phyloP scores from a whole-genome alignment of 1,284 basidiomycete genomes.

The Cutaneotrichosporon daszewskae region DNA sequence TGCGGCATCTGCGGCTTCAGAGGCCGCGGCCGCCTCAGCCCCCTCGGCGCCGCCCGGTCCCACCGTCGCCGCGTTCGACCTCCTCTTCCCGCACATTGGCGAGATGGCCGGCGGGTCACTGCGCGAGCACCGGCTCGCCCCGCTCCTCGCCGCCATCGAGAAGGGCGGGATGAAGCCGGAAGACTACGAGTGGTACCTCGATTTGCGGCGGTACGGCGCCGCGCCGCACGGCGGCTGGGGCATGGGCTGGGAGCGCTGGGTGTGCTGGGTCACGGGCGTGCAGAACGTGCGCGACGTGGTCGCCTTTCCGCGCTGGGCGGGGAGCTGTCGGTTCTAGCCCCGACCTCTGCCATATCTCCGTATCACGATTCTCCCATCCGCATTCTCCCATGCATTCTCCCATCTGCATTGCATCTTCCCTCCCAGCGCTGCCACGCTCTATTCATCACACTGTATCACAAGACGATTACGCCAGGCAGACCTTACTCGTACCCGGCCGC shows the following conservation, averaged over 20 bases:
- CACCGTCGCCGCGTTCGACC: conserved; percentile 90
- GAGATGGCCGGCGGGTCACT: conserved; percentile 90
- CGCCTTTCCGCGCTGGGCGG: conserved; percentile 82
- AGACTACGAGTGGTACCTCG: conserved; percentile 77
- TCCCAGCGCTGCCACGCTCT: too few relatives aligned
- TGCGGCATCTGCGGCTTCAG: not conserved
- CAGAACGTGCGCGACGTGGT: conserved; percentile 84
- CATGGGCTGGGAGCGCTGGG: conserved; percentile 81
- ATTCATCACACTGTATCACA: not conserved
- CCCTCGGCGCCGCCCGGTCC: not conserved
- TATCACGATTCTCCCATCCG: not conserved
- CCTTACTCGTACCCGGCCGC: conserved; percentile 13
- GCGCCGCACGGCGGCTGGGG: conserved; percentile 89
- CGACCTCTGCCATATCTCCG: not conserved
- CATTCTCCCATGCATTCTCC: conserved; percentile 1
- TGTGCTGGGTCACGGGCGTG: conserved; percentile 75
- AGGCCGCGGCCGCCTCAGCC: not conserved
- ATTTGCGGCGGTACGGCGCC: conserved; percentile 69
- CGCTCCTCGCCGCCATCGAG: conserved; percentile 56
- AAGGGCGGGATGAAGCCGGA: conserved; percentile 53
- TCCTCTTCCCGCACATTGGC: conserved; percentile 79
- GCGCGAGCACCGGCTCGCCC: conserved; percentile 70
- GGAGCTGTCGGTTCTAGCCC: conserved; percentile 50
- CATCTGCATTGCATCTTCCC: too few relatives aligned
- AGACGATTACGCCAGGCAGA: not conserved